These are phyloP conservation scores for Penicillium roqueforti DNA, from an alignment of 495 filamentous ascomycete genomes.

Conservation along the genomic window DNA sequence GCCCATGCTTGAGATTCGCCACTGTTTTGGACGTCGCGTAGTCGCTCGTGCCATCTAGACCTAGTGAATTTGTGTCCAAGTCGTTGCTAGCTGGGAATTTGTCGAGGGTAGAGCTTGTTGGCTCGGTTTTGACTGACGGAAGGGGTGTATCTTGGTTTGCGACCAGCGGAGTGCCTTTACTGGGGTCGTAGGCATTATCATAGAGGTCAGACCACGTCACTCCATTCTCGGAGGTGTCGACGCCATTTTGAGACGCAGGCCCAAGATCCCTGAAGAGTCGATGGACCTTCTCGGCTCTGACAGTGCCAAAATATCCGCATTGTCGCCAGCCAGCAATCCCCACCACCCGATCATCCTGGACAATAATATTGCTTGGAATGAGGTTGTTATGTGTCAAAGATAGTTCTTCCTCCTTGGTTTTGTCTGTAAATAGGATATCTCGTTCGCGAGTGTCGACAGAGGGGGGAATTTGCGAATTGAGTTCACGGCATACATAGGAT, in stretches of 20 bases:
- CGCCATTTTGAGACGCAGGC: slow-evolving; percentile 7
- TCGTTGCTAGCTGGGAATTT: slow-evolving; percentile 30
- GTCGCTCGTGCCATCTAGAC: slow-evolving; percentile 34
- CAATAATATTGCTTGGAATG: slow-evolving; percentile 36
- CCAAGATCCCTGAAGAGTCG: slow-evolving; percentile 28
- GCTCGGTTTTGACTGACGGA: slow-evolving; percentile 37
- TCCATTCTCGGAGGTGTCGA: slow-evolving; percentile 6
- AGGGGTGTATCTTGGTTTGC: slow-evolving; percentile 18
- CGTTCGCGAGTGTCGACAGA: slow-evolving; percentile 25
- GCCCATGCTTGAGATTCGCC: slow-evolving; percentile 36
- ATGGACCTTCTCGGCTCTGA: slow-evolving; percentile 33
- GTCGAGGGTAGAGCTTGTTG: slow-evolving; percentile 27
- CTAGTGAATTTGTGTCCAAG: slow-evolving; percentile 21
- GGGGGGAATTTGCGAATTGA: slow-evolving; percentile 32
- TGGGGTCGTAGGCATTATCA: slow-evolving; percentile 18
- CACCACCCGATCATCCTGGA: slow-evolving; percentile 36
- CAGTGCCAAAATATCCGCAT: slow-evolving; percentile 41
- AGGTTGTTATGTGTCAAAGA: slow-evolving; percentile 39
- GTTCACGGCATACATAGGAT: slow-evolving; percentile 36
- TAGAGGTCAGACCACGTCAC: slow-evolving; percentile 38
- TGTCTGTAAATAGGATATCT: slow-evolving; percentile 33
- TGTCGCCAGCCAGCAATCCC: slow-evolving; percentile 42
- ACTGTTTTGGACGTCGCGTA: slow-evolving; percentile 41
- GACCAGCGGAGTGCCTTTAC: slow-evolving; percentile 6
- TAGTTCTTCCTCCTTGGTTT: slow-evolving; percentile 23